Evolutionary conservation across 1,284 basidiomycete genomes (phyloP), one percentile per base, ranked within the genome.

Genomic region (Ustilago bromivora): DNA sequence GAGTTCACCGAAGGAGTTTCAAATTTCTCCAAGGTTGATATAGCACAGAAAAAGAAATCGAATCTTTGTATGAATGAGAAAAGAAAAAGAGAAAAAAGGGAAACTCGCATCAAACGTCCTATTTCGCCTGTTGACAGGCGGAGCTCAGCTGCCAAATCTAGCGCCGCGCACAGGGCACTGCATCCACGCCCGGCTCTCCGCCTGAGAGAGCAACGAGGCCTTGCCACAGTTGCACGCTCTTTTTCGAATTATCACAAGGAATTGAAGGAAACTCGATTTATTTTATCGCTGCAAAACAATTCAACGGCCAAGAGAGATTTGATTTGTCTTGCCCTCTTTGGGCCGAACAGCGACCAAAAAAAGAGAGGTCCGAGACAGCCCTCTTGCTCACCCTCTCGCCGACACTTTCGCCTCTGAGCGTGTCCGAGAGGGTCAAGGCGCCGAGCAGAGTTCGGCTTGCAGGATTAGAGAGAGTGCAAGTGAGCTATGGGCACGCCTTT

Each of bases 61-160:
- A 28, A 28, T 28, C 23, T 28, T 28, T 28, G 23, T 28, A 53
- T 55, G 34, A 3, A 13, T 10, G 34, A 15, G 5, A 35, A 15
- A 38, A 12, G 38, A 41, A 17, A 41, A 32, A 34, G 31, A 51
- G 11, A 32, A 51, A 51, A 51, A 49, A 51, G 3, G 47, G 6
- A 46, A 19, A 8, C n/a, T 11, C 13, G 19, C 35, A 28, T 41
- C 36, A 19, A 57, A 57, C 56, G 56, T 28, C 56, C 41, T 57
- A 57, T 46, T 46, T 46, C 23, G 56, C 23, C 28, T 10, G 23
- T n/a, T 58, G 46, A 58, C 57, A 58, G 34, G 32, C 57, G 57
- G 57, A 58, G 57, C 43, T 58, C 32, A 58, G 32, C 57, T 58
- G 57, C 57, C 57, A 58, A 58, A 58, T 51, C 46, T 49, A 57